Percentiles rank a stretch among this genome's conserved stretches.
Conservation (phyloP, 164 flowering plant species). For the Pachysandra terminalis region DNA sequence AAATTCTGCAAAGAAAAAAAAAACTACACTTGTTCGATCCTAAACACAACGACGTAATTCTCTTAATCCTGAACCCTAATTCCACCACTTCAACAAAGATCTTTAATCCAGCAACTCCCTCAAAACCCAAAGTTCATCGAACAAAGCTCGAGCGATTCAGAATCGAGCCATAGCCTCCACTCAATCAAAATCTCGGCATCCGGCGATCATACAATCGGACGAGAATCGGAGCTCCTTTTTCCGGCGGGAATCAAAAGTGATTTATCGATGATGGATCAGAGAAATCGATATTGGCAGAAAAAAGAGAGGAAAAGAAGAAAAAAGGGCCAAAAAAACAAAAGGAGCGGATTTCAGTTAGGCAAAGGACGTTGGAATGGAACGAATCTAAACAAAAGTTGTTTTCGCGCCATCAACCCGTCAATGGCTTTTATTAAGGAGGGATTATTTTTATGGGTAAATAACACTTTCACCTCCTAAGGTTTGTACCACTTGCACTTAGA, state of each 20-base stretch:
- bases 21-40: not conserved
- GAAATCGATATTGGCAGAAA: not conserved
- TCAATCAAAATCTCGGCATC: not conserved
- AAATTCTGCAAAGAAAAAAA: conserved; percentile 1
- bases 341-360: conserved; percentile 14
- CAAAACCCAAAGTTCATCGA: too few relatives aligned
- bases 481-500: too few relatives aligned
- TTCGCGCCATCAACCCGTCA: conserved; percentile 40
- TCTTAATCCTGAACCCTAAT: not conserved
- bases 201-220: not conserved
- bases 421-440: not conserved
- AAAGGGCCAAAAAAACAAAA: too few relatives aligned
- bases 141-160: not conserved
- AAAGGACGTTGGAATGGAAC: conserved; percentile 6
- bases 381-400: conserved; percentile 21
- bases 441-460: too few relatives aligned
- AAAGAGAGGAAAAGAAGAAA: not conserved
- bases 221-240: not conserved
- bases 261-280: too few relatives aligned
- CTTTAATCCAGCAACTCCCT: too few relatives aligned
- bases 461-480: too few relatives aligned
- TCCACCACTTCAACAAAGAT: not conserved
- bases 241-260: not conserved
- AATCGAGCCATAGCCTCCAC: not conserved
- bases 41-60: not conserved